Evolutionary conservation across 1,139 yeast genomes (phyloP), one percentile per base, ranked within the genome.

Genomic region (Zygoascus sp.): DNA sequence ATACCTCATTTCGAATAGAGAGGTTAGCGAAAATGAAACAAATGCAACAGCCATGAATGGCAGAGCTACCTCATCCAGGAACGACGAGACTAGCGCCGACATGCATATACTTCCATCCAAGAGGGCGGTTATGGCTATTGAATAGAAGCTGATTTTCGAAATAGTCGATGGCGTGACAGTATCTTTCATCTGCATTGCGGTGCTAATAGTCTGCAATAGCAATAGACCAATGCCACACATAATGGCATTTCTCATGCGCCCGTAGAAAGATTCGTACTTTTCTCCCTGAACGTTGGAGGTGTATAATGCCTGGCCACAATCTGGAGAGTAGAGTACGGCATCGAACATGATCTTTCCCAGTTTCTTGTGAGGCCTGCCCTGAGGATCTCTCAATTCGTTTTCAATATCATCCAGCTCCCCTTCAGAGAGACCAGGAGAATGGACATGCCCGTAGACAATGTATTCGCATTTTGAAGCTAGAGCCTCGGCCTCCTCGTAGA

Each of bases 81-180:
- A 64, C 1, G 90, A 77, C 34, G 80, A 66, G 25, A 84, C 72
- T 51, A 87, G 68, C 42, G 83, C 77, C 22, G 80, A 62, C 63
- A 85, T 72, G 23, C 86, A 79, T 36, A 83, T 60, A 2, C 86
- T 70, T 0, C 92, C 85, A 64, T 89, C 97, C 13, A 77, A 74
- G 42, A 80, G 57, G 46, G 80, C 74, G 65, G 80, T 73, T 51
- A 77, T 62, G 11, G 76, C 72, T 17, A 81, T 66, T 0, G 82
- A 66, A 72, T 81, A 82, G 53, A 79, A 80, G 11, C 88, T 80
- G 25, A 89, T 75, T 51, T 86, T 72, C 35, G 83, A 79, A 38
- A 86, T 74, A 8, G 84, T 81, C 0, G 95, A 88, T 0, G 96
- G 96, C 0, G 96, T 86, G 54, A 75, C 79, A 1, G 87, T 76